Base-by-base conservation (phyloP, 2,329 filamentous ascomycete genomes). In the Nemania abortiva region DNA sequence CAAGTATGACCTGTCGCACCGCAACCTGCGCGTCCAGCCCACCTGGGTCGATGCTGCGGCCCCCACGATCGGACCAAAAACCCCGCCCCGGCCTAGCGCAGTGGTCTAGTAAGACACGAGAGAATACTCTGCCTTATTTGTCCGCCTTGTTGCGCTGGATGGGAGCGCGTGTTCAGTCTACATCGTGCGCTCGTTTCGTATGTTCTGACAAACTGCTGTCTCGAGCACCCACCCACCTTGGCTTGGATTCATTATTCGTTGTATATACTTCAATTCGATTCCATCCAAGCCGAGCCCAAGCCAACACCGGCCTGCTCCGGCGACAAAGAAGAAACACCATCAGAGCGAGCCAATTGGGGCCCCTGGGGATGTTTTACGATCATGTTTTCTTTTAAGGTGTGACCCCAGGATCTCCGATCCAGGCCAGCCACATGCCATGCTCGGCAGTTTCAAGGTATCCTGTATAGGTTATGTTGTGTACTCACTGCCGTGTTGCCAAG, bases 31-130 rank as follows among this genome's bases (percentile, higher is more conserved):
- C 75, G 73, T 74, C 71, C 71, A 73, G 67, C 77, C 80, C 81
- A 79, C 80, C 79, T 82, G 83, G 84, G 85, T 84, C 84, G 84
- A 86, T 87, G 83, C 84, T 86, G 81, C 84, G 84, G 76, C 83
- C 84, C 81, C 83, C 81, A 80, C 78, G 79, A 79, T 72, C 66
- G 74, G 70, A 68, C 63, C 58, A 50, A 53, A 63, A 66, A 49
- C 20, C 55, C 57, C 54, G n/a, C 27, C 55, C 55, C 57, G 11
- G 55, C 58, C 72, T 72, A 47, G 34, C 56, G 29, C 13, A 65
- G 31, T 42, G 47, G 52, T 42, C 11, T 22, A 47, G 24, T 13
- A 55, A 64, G 29, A 61, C 24, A 27, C 29, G n/a, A n/a, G 15
- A 63, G 4, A 24, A n/a, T 13, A 52, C 39, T 24, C 50, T 45